Evolutionary conservation across 1,139 yeast genomes (phyloP).

Genomic region (Geotrichum bryndzae): DNA sequence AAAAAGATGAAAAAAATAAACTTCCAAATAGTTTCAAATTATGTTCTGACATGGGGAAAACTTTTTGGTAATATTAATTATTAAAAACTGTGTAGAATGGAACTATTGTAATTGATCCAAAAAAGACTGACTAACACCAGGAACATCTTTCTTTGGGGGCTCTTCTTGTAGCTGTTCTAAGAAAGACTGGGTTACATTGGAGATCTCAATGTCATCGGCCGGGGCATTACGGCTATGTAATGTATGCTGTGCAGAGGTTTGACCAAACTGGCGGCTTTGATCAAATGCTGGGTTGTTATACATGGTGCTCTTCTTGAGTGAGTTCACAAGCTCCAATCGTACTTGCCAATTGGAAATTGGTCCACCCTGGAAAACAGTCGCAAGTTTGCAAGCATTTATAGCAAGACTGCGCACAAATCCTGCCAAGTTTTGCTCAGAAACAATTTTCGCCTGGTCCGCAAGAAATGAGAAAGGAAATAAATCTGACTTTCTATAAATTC

Average conservation of each 20-base stretch:
- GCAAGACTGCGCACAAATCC: slow-evolving; percentile 62
- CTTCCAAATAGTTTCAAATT: neutral
- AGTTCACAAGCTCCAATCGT: slow-evolving; percentile 52
- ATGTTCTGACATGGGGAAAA: neutral
- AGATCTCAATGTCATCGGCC: neutral
- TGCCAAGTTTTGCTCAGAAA: slow-evolving; percentile 55
- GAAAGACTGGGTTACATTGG: slow-evolving; percentile 8
- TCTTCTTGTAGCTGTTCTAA: slow-evolving; percentile 1
- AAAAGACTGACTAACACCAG: slow-evolving; percentile 7
- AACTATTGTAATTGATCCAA: slow-evolving; percentile 6
- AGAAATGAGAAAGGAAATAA: slow-evolving; percentile 67
- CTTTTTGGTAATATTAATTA: no score
- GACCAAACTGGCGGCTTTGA: neutral
- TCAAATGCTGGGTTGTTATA: neutral
- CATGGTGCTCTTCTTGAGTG: slow-evolving; percentile 28
- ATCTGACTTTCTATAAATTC: slow-evolving; percentile 57
- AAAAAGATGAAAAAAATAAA: neutral
- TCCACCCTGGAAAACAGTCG: slow-evolving; percentile 51
- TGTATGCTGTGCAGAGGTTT: neutral
- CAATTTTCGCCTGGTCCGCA: slow-evolving; percentile 65
- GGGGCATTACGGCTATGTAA: neutral
- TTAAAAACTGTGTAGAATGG: neutral
- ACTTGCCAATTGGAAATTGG: slow-evolving; percentile 62
- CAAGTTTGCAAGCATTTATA: slow-evolving; percentile 62
- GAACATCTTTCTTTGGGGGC: neutral